Conservation (phyloP, 2,329 filamentous ascomycete species). For the Exophiala sideris region DNA sequence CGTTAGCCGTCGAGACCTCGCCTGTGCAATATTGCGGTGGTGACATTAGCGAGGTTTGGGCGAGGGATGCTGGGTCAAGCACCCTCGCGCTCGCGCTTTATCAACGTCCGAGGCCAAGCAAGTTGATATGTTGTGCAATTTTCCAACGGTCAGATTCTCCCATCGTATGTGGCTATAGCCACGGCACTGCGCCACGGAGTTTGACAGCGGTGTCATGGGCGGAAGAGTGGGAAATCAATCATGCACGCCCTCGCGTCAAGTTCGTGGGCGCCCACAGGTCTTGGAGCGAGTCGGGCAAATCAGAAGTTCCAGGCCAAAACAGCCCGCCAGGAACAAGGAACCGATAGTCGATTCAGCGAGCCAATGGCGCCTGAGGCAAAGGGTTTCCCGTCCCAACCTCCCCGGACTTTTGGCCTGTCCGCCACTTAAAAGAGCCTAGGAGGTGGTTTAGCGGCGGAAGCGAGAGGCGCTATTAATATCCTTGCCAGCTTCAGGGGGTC, state of each 20-base stretch:
- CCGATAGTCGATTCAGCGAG: background rate
- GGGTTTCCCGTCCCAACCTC: background rate
- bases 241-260: constrained; percentile 12
- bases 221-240: background rate
- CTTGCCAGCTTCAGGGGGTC: background rate
- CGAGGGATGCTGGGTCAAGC: too few relatives aligned
- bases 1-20: too few relatives aligned
- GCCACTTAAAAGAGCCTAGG: background rate
- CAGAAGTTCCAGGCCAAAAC: too few relatives aligned
- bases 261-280: constrained; percentile 8
- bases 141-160: background rate
- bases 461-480: constrained; percentile 24
- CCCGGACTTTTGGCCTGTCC: constrained; percentile 16
- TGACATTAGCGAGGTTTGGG: too few relatives aligned
- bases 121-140: background rate
- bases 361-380: background rate
- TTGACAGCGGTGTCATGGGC: background rate
- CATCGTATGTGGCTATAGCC: background rate
- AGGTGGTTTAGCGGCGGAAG: constrained; percentile 19
- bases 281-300: background rate
- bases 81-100: too few relatives aligned
- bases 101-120: too few relatives aligned
- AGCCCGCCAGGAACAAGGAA: too few relatives aligned
- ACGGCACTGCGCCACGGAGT: background rate
- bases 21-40: too few relatives aligned